Conservation (phyloP, 768 basidiomycete species). For the Psilocybe cubensis region DNA sequence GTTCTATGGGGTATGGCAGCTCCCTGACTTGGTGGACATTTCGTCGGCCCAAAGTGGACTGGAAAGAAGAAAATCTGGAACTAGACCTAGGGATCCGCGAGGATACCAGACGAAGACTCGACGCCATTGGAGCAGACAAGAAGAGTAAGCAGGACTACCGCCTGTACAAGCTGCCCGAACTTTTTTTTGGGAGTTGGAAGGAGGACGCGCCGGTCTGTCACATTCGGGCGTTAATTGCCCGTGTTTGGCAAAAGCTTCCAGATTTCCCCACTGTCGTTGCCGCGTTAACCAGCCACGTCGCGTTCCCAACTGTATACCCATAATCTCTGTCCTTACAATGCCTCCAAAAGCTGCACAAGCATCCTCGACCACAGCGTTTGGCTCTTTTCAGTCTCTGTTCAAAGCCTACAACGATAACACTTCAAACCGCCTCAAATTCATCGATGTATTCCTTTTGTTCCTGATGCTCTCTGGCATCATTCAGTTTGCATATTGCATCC, state of each 20-base stretch:
- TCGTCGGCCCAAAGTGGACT: conserved; percentile 32
- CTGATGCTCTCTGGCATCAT: conserved; percentile 87
- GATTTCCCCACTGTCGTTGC: conserved; percentile 9
- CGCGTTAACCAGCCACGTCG: conserved; percentile 37
- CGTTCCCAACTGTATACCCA: conserved; percentile 22
- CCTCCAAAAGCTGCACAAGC: conserved; percentile 36
- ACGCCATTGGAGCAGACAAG: conserved; percentile 27
- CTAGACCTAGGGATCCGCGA: conserved; percentile 24
- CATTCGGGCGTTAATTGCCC: conserved; percentile 25
- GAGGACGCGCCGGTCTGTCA: conserved; percentile 16
- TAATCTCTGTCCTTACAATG: conserved; percentile 28
- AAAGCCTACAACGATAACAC: conserved; percentile 80
- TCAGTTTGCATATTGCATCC: conserved; percentile 91
- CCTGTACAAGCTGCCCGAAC: conserved; percentile 6
- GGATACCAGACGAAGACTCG: conserved; percentile 31
- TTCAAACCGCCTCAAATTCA: conserved; percentile 85
- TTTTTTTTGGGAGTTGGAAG: conserved; percentile 22
- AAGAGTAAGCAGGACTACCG: not conserved
- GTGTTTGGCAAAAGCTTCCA: conserved; percentile 36
- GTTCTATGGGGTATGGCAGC: conserved; percentile 68
- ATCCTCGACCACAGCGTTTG: conserved; percentile 30
- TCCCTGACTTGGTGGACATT: conserved; percentile 53
- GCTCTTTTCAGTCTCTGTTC: conserved; percentile 63
- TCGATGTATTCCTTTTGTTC: conserved; percentile 92
- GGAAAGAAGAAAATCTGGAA: conserved; percentile 18